A percentile compares a stretch with the other conserved stretches of the same genome.
Conservation (phyloP, 345 rosid species). For the Aquilaria malaccensis region DNA sequence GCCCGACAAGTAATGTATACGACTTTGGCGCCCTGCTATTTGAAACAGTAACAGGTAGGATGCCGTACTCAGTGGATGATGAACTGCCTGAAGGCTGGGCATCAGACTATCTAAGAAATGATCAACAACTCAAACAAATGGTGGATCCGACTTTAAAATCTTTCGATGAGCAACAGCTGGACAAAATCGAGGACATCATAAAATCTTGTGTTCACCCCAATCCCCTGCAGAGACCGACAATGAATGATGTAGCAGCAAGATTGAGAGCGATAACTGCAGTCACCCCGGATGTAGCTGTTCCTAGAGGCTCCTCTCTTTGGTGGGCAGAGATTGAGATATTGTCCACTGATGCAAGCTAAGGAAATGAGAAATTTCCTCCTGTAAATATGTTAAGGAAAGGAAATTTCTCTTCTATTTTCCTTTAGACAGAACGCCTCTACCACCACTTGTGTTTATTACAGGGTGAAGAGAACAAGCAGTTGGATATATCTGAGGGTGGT, state of each 20-base stretch:
- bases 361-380: no score
- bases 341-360: constrained; percentile 37
- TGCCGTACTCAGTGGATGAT: constrained; percentile 33
- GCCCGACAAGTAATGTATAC: constrained; percentile 44
- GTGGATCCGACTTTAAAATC: constrained; percentile 66
- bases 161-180: constrained; percentile 40
- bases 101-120: constrained; percentile 34
- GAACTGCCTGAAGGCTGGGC: constrained; percentile 45
- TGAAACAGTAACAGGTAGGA: constrained; percentile 66
- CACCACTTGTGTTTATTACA: no score
- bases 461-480: background rate
- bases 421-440: background rate
- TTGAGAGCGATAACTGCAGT: constrained; percentile 50
- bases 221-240: constrained; percentile 43
- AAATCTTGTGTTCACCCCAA: constrained; percentile 51
- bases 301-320: constrained; percentile 86
- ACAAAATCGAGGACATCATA: constrained; percentile 39
- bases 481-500: constrained; percentile 4
- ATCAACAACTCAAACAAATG: constrained; percentile 26
- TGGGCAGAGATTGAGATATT: constrained; percentile 88
- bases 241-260: constrained; percentile 42
- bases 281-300: constrained; percentile 41
- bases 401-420: background rate
- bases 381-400: background rate
- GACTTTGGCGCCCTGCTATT: constrained; percentile 59